Conservation (phyloP, 352 stramenopile genomes). For the Pelagophyceae sp. region DNA sequence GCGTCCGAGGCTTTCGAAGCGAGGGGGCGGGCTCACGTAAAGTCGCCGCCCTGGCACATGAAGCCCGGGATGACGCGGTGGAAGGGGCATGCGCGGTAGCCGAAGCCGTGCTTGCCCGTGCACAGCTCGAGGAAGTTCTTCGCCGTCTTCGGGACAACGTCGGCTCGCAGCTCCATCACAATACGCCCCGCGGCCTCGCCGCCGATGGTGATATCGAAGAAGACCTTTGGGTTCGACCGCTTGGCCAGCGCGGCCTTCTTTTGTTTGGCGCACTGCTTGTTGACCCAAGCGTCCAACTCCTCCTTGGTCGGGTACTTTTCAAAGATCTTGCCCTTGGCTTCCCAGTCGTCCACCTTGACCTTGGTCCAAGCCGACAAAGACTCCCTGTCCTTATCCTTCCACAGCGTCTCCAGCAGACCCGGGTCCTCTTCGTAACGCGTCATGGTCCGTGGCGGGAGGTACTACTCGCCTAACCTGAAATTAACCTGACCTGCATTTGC, state of each 20-base stretch:
- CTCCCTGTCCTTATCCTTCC: constrained; percentile 11
- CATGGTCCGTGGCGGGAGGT: too few species aligned
- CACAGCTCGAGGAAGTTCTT: constrained; percentile 96
- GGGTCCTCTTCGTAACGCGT: not conserved
- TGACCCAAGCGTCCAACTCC: constrained; percentile 7
- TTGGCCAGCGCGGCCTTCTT: constrained; percentile 4
- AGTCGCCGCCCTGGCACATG: constrained; percentile 92
- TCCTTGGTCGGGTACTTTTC: not conserved
- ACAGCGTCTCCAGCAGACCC: not conserved
- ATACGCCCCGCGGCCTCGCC: constrained; percentile 55
- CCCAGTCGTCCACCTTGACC: constrained; percentile 1
- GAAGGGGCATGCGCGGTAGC: constrained; percentile 93
- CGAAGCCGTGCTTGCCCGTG: constrained; percentile 86
- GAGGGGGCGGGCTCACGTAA: too few species aligned
- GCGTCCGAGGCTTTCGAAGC: too few species aligned
- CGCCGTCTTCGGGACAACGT: constrained; percentile 93
- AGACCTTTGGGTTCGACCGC: constrained; percentile 52
- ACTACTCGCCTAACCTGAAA: too few species aligned
- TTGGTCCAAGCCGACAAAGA: not conserved
- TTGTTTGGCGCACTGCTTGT: not conserved
- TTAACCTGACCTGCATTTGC: too few species aligned
- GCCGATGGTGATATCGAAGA: constrained; percentile 82
- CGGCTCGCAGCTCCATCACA: constrained; percentile 72
- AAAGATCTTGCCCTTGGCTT: not conserved
- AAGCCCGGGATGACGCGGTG: constrained; percentile 93